A percentile compares a stretch with the other conserved stretches of the same genome.
phyloP scores from a whole-genome alignment of 352 stramenopile genomes.

The Globisporangium paroecandrum region DNA sequence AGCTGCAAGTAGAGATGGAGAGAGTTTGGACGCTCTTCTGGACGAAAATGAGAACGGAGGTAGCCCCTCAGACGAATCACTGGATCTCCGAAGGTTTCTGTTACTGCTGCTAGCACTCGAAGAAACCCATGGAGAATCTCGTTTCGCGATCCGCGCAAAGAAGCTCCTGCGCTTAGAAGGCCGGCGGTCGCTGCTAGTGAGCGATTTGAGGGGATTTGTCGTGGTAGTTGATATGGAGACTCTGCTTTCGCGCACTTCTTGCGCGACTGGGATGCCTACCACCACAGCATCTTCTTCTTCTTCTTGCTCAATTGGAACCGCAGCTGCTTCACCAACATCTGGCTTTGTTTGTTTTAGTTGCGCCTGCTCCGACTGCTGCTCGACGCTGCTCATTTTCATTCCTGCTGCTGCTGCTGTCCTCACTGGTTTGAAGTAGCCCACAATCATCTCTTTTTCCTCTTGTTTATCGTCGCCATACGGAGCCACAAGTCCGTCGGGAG shows the following conservation, averaged over 20 bases:
- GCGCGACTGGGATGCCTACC: slow-evolving; percentile 9
- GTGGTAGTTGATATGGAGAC: not conserved
- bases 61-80: slow-evolving; percentile 5
- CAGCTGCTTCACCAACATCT: not conserved
- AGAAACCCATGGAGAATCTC: slow-evolving; percentile 2
- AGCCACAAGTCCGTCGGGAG: not conserved
- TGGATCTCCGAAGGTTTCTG: slow-evolving; percentile 1
- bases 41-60: slow-evolving; percentile 4
- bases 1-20: not conserved
- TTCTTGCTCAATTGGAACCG: not conserved
- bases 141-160: slow-evolving; percentile 15
- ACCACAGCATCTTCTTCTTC: not conserved
- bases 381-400: not conserved
- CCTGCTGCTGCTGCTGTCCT: not conserved
- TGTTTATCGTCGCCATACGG: not conserved
- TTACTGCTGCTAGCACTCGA: slow-evolving; percentile 9
- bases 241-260: slow-evolving; percentile 10
- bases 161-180: slow-evolving; percentile 23
- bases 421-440: slow-evolving; percentile 33
- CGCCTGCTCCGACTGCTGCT: not conserved
- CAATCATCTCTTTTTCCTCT: slow-evolving; percentile 31
- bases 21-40: slow-evolving; percentile 8
- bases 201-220: not conserved
- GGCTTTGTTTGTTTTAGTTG: not conserved
- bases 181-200: slow-evolving; percentile 3